Evolutionary conservation across 805 yeast genomes (phyloP), one percentile per base, ranked within the genome.

Genomic region (Kockiozyma suomiensis): DNA sequence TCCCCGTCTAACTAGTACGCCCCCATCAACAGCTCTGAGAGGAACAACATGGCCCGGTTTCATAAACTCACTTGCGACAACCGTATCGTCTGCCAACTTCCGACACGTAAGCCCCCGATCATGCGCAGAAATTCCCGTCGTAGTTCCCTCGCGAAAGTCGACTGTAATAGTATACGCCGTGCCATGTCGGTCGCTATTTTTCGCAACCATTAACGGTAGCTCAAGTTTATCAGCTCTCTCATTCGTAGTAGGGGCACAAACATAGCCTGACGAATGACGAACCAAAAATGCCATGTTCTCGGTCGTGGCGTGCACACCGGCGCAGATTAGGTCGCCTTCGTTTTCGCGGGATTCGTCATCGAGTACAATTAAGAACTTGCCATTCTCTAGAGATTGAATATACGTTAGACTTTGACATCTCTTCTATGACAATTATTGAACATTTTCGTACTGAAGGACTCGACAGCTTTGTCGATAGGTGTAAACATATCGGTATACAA

Each of bases 21-120:
- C 86, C 0, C 97, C 96, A 25, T 88, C 88, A 21, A 81, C 88
- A 2, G 98, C 98, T 68, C 98, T 82, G 68, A 94, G 80, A 2
- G 99, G 99, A 66, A 93, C 83, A 32, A 94, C 78, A 71, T 94
- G 99, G 17, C 99, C 99, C 0, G 99, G 99, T 69, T 88, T 84
- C 71, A 89, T 77, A 72, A 94, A 89, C 60, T 90, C 92, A 0
- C 66, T 76, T 0, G 96, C 80, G 45, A 76, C 78, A 7, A 86
- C 71, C 2, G 65, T 59, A 3, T 87, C 78, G 64, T 82, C 81
- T 1, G 97, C 96, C 67, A 94, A 79, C 60, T 79, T 79, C 40
- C 79, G 75, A 40, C 89, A 88, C 0, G 99, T 94, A 66, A 88
- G 75, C 0, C 96, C 93, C 70, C 99, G 81, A 74, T 94, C 99